Evolutionary conservation across 495 filamentous ascomycete genomes (phyloP).

Genomic region (Podospora pseudocomata): DNA sequence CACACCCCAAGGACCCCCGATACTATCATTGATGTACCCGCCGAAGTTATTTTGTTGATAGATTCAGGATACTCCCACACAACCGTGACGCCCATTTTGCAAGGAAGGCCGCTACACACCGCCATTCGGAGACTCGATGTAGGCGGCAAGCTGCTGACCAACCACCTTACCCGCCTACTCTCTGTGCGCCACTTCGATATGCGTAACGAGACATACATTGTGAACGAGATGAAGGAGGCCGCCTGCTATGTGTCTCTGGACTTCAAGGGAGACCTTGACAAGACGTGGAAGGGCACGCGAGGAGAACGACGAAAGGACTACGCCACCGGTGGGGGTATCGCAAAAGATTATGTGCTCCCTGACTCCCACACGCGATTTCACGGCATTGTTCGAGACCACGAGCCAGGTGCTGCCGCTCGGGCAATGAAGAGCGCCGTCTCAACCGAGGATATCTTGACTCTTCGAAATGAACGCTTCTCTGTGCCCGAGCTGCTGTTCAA

Average conservation of each 20-base stretch:
- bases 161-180: constrained; percentile 83
- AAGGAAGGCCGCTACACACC: constrained; percentile 72
- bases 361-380: constrained; percentile 75
- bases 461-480: constrained; percentile 87
- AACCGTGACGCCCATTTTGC: constrained; percentile 81
- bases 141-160: constrained; percentile 92
- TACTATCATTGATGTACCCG: constrained; percentile 49
- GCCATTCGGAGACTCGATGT: constrained; percentile 84
- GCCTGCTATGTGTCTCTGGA: constrained; percentile 79
- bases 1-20: constrained; percentile 42
- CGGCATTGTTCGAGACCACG: constrained; percentile 73
- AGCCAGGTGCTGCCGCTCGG: constrained; percentile 53
- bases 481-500: constrained; percentile 89
- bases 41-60: constrained; percentile 79
- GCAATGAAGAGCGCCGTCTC: constrained; percentile 58
- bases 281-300: constrained; percentile 74
- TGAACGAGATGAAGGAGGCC: constrained; percentile 93
- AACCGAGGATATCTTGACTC: constrained; percentile 76
- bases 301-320: constrained; percentile 46
- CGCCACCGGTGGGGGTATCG: constrained; percentile 62
- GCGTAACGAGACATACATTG: constrained; percentile 85
- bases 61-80: constrained; percentile 94
- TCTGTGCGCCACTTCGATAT: constrained; percentile 92
- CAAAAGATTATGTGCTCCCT: constrained; percentile 89
- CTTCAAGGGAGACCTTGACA: constrained; percentile 76